Evolutionary conservation across 2,329 filamentous ascomycete genomes (phyloP), one percentile per base, ranked within the genome.

Genomic region (Chaetoscypha palmicola): DNA sequence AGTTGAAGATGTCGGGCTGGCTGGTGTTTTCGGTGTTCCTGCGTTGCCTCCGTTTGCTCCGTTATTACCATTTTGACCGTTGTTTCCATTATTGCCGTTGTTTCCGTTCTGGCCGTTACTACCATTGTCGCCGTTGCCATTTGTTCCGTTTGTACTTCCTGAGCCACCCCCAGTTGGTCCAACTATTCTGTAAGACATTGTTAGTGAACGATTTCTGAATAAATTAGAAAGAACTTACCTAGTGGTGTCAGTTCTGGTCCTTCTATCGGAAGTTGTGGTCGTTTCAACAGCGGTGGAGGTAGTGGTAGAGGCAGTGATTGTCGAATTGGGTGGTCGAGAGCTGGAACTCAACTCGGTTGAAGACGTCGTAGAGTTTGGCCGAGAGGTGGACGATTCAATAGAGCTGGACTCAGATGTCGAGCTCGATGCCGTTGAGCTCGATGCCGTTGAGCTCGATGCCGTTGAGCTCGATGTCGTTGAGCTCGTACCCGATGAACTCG

Each of bases 341-440:
- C n/a, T n/a, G n/a, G n/a, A n/a, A n/a, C n/a, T n/a, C n/a, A n/a
- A n/a, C n/a, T n/a, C 16, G 44, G 36, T 33, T 23, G 5, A 30
- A 24, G 20, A 23, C 35, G 17, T 17, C 22, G 33, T 2, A 24
- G 41, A 43, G 31, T 40, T 36, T 10, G 43, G 36, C 5, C 49
- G 44, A 36, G 31, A 34, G 11, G 44, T 23, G 3, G 49, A 32
- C 5, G 44, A 43, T 3, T 41, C 46, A 20, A 54, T 43, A 10
- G 51, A 48, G 4, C 37, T 19, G 9, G 50, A 38, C 28, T 31
- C 16, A 11, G 28, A 31, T 12, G 28, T 31, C 12, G 28, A 31
- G 16, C 11, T 12, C 28, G 28, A 9, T 12, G 28, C 12, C 3
- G 28, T 12, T 10, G 28, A 12, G 16, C 11, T 11, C 28, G 12